These are phyloP conservation scores for Carex pumila DNA, from an alignment of 176 grass and related monocot genomes.

Conservation along the genomic window DNA sequence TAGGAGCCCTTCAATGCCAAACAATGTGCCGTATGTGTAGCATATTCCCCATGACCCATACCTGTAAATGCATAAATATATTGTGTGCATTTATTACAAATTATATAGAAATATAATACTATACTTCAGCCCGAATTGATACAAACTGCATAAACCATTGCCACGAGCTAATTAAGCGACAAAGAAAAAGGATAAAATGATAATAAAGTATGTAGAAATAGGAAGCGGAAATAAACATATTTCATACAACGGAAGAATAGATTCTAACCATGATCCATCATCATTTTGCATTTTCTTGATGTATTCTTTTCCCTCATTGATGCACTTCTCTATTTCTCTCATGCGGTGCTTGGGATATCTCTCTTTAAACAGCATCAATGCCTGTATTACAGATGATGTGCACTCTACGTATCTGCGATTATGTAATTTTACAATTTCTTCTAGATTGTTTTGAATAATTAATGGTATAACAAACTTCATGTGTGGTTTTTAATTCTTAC, in stretches of 20 bases:
- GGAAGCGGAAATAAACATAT: background rate
- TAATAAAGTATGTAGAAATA: background rate
- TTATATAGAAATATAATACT: no score
- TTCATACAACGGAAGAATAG: background rate
- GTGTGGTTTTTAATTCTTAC: slow-evolving; percentile 26
- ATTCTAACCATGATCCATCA: slow-evolving; percentile 65
- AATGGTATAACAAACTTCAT: background rate
- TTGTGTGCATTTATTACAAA: no score
- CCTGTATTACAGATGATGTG: slow-evolving; percentile 60
- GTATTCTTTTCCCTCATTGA: slow-evolving; percentile 34
- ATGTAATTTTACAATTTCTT: background rate
- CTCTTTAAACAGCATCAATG: slow-evolving; percentile 38
- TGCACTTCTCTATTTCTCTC: slow-evolving; percentile 47
- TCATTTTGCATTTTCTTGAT: slow-evolving; percentile 56
- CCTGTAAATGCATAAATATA: slow-evolving; percentile 26
- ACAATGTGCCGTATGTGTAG: slow-evolving; percentile 63
- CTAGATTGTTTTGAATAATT: background rate
- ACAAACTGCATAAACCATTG: no score
- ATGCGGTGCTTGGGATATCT: slow-evolving; percentile 43
- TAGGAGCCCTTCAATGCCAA: slow-evolving; percentile 44
- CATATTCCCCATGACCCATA: slow-evolving; percentile 70
- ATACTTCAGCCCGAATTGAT: no score
- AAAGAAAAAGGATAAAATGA: background rate
- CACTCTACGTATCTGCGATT: slow-evolving; percentile 57
- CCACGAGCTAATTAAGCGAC: no score